Base-by-base conservation (phyloP, 306 rosid species). In the Pachyrhizus erosus region DNA sequence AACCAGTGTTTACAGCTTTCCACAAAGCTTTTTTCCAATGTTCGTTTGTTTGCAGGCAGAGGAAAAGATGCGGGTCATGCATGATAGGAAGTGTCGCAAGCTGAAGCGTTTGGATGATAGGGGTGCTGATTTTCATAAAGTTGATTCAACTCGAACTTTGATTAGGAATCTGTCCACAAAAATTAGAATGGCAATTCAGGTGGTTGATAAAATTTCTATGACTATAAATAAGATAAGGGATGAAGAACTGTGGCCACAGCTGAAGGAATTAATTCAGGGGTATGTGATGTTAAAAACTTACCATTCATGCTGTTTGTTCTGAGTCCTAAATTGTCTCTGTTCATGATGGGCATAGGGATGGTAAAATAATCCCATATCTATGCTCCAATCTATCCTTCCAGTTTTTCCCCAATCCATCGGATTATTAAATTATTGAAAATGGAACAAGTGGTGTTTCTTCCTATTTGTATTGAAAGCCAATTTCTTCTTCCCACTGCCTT, bases 241-340 rank as follows among this genome's bases (percentile, higher is more conserved):
- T 79, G 98, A 92, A 85, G 99, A 96, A 83, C 80, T 96, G 48
- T 96, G 97, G 95, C 99, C 99, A 1, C 98, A 86, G 84, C 89
- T 96, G 74, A 89, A 81, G 78, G 97, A 87, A 82, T 88, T 96
- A 81, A 94, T 96, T 80, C 89, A 90, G 24, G 97, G 99, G 98
- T 94, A 91, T 48, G 98, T 77, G 31, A 77, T 76, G 45, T 77
- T 79, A 67, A 79, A 20, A 45, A 40, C 24, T 81, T 61, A 9
- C 43, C 66, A 23, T 13, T 66, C 34, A 15, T 45, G 67, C 79
- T 84, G 20, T 46, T 49, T 82, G 33, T 86, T 34, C 70, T 37
- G 23, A n/a, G n/a, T n/a, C n/a, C n/a, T n/a, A n/a, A n/a, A n/a
- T n/a, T n/a, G n/a, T n/a, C n/a, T 34, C 70, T 37, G 23, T 70